These are phyloP conservation scores for Cercospora berteroae DNA, from an alignment of 2,329 filamentous ascomycete species.

Conservation along the genomic window DNA sequence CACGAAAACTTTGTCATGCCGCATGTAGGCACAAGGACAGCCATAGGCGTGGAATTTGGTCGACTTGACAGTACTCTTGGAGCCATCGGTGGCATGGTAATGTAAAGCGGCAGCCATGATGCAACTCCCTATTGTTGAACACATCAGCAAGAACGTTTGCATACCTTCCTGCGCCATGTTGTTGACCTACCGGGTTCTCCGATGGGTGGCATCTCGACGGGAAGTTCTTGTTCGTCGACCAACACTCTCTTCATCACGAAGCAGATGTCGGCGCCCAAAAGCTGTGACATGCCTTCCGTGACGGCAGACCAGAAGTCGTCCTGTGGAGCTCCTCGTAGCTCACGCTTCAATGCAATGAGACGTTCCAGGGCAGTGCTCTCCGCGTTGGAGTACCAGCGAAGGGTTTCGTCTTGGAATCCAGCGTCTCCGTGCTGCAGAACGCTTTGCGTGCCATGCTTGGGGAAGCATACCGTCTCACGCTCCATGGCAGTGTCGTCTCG, in stretches of 20 bases:
- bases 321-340: slow-evolving; percentile 52
- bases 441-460: slow-evolving; percentile 28
- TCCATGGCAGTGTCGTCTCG: slow-evolving; percentile 21
- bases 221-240: slow-evolving; percentile 57
- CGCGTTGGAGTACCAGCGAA: slow-evolving; percentile 34
- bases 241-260: slow-evolving; percentile 66
- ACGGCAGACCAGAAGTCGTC: slow-evolving; percentile 64
- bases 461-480: slow-evolving; percentile 32
- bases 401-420: slow-evolving; percentile 28
- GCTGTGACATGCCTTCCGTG: slow-evolving; percentile 62
- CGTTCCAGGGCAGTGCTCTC: slow-evolving; percentile 63
- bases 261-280: slow-evolving; percentile 64
- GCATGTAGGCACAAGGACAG: slow-evolving; percentile 67
- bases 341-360: slow-evolving; percentile 58
- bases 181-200: slow-evolving; percentile 44
- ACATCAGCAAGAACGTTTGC: neutral
- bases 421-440: slow-evolving; percentile 29
- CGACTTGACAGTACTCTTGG: slow-evolving; percentile 56
- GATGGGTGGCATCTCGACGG: slow-evolving; percentile 60
- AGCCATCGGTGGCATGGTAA: slow-evolving; percentile 57
- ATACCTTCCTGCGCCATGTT: neutral
- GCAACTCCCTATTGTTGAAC: slow-evolving; percentile 52
- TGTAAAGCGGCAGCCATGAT: slow-evolving; percentile 66
- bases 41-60: slow-evolving; percentile 64
- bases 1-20: slow-evolving; percentile 68